Conservation (phyloP, 306 rosid genomes). For the Coriaria nepalensis region DNA sequence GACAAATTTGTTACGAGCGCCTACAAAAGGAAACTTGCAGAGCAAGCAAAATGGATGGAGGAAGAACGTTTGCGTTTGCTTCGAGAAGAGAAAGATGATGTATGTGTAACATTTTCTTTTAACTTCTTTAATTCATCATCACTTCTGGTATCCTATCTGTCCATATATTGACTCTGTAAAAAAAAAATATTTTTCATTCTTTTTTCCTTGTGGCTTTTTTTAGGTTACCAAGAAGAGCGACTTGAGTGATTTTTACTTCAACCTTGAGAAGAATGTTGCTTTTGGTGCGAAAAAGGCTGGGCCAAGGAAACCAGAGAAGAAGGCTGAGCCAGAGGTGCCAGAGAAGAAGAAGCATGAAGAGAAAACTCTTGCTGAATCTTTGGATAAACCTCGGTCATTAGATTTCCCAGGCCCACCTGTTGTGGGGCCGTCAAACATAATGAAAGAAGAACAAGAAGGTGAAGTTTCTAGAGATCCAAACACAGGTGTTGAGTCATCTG, state of each 20-base stretch:
- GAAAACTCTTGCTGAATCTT: slow-evolving; percentile 11
- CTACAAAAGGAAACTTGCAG: slow-evolving; percentile 75
- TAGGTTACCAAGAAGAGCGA: slow-evolving; percentile 88
- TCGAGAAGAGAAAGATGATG: slow-evolving; percentile 75
- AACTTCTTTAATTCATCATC: not conserved
- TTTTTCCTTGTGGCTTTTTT: slow-evolving; percentile 6
- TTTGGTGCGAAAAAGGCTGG: slow-evolving; percentile 47
- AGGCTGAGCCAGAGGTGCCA: slow-evolving; percentile 22
- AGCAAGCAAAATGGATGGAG: slow-evolving; percentile 63
- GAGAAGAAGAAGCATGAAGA: slow-evolving; percentile 22
- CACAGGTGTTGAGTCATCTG: slow-evolving; percentile 17
- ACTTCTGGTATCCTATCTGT: not conserved
- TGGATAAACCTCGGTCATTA: slow-evolving; percentile 13
- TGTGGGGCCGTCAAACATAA: slow-evolving; percentile 15
- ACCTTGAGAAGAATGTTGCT: slow-evolving; percentile 70
- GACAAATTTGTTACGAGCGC: slow-evolving; percentile 76
- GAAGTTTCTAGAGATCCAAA: slow-evolving; percentile 22
- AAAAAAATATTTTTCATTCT: slow-evolving; percentile 7
- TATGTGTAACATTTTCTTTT: slow-evolving; percentile 18
- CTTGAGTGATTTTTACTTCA: slow-evolving; percentile 65
- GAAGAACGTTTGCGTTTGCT: slow-evolving; percentile 59
- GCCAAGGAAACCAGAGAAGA: slow-evolving; percentile 24
- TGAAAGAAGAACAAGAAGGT: slow-evolving; percentile 18
- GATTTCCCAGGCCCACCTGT: slow-evolving; percentile 12
- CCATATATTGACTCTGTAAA: not conserved